Base-by-base conservation (phyloP, 2,329 filamentous ascomycete species). In the Didymella sp. region DNA sequence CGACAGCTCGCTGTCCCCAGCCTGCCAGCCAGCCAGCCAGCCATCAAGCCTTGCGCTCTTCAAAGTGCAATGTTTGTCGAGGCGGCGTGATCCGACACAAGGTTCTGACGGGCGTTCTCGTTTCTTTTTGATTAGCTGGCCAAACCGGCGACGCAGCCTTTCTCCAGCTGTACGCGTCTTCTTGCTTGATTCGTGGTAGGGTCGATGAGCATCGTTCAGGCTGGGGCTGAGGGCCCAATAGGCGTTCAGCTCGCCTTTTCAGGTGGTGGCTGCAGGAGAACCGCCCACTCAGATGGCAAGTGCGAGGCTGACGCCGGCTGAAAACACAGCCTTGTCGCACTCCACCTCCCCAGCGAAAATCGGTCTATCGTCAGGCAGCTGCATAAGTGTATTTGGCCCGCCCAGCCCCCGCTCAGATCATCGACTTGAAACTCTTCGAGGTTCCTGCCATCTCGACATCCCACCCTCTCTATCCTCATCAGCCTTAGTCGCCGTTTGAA, bases 301-400 rank as follows among this genome's bases (percentile, higher is more conserved):
- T 72, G 69, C 72, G 69, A 76, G 73, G 73, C 73, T 76, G 72
- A 73, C 69, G 71, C 63, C 66, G 70, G 62, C 56, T 55, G 56
- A 58, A 54, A 68, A 69, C 69, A 69, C 72, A 73, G 71, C 71
- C 72, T 74, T 71, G 73, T 71, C 68, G 67, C 71, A 64, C 67
- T 67, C 64, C 60, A 62, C 64, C 59, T 61, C 45, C 42, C 60
- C 66, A 69, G 68, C 66, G 58, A 72, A 70, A 69, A 64, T 71
- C 70, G 62, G 63, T 62, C 68, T 68, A 69, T 70, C 72, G 67
- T 70, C 72, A 74, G 73, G 72, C 72, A 72, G 65, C 54, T 52
- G 54, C 54, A 57, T 45, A 69, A 68, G 68, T 64, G 46, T 71
- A 72, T 68, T 66, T 71, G 51, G 63, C 59, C 62, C 51, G 63